These are phyloP conservation scores for Podospora australis DNA, from an alignment of 495 filamentous ascomycete genomes.

Conservation along the genomic window DNA sequence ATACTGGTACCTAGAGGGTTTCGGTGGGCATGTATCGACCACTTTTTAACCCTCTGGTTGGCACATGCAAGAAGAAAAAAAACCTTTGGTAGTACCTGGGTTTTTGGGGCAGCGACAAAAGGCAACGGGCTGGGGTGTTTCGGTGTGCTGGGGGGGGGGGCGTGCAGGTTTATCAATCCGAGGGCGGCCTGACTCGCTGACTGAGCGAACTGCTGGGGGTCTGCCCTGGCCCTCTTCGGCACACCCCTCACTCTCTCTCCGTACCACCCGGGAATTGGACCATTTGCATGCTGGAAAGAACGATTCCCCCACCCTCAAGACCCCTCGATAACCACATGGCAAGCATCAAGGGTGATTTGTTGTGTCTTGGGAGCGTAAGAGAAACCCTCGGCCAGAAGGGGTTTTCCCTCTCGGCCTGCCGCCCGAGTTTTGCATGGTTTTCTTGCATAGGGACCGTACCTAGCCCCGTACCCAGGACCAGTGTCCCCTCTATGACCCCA, in stretches of 20 bases:
- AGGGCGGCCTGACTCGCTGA: conserved; percentile 30
- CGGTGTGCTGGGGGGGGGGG: conserved; percentile 9
- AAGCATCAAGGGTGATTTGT: conserved; percentile 34
- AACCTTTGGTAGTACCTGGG: conserved; percentile 13
- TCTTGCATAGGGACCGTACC: conserved; percentile 1
- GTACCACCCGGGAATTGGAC: conserved; percentile 12
- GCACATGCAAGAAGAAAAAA: conserved; percentile 29
- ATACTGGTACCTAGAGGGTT: too few relatives aligned
- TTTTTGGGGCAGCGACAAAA: conserved; percentile 18
- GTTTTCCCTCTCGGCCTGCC: conserved; percentile 14
- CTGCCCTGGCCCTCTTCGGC: conserved; percentile 8
- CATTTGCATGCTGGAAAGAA: conserved; percentile 13
- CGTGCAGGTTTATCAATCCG: conserved; percentile 19
- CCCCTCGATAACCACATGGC: conserved; percentile 41
- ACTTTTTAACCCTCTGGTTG: conserved; percentile 21
- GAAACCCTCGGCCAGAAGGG: conserved; percentile 24
- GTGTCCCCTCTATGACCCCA: too few relatives aligned
- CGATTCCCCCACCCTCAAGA: conserved; percentile 23
- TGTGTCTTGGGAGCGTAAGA: conserved; percentile 11
- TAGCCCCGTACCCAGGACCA: too few relatives aligned
- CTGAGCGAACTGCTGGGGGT: conserved; percentile 17
- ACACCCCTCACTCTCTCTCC: conserved; percentile 11
- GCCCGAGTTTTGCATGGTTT: conserved; percentile 6
- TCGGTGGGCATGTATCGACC: conserved; percentile 26
- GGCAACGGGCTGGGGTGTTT: not conserved